Conservation (phyloP, 1,284 basidiomycete species). For the Heterobasidion occidentale region DNA sequence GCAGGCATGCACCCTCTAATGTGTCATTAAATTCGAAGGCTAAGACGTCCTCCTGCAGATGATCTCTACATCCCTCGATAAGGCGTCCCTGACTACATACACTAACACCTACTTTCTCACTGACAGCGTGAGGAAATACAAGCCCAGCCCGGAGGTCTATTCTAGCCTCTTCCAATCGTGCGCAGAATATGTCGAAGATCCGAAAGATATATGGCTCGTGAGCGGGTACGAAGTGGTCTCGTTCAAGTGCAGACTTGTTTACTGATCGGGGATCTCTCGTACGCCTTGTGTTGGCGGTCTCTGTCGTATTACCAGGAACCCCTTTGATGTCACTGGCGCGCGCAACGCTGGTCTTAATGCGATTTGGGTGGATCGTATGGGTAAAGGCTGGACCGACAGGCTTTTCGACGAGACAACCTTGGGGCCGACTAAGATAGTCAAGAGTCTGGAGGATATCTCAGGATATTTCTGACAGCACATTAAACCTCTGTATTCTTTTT, state of each 20-base stretch:
- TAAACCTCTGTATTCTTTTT: not conserved
- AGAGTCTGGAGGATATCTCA: constrained; percentile 14
- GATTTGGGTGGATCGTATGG: constrained; percentile 23
- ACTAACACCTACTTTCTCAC: constrained; percentile 13
- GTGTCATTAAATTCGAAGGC: too few relatives aligned
- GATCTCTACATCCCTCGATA: constrained; percentile 17
- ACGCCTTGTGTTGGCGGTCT: not conserved
- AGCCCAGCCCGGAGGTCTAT: constrained; percentile 21
- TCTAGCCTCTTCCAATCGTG: constrained; percentile 15
- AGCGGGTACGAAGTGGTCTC: constrained; percentile 20
- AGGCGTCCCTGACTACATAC: constrained; percentile 8
- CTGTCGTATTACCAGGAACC: constrained; percentile 16
- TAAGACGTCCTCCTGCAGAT: constrained; percentile 13
- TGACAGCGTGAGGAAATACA: constrained; percentile 18
- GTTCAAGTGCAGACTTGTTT: not conserved
- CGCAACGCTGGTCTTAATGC: constrained; percentile 19
- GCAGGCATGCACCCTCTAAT: constrained; percentile 4
- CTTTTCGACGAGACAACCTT: constrained; percentile 4
- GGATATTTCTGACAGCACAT: not conserved
- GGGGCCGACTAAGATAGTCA: constrained; percentile 14
- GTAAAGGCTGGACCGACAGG: constrained; percentile 21
- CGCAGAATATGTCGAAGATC: constrained; percentile 8
- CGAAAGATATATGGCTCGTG: constrained; percentile 22
- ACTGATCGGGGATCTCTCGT: not conserved
- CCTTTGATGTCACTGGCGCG: constrained; percentile 27